Conservation (phyloP, 495 filamentous ascomycete genomes). For the Xylaria acuta region DNA sequence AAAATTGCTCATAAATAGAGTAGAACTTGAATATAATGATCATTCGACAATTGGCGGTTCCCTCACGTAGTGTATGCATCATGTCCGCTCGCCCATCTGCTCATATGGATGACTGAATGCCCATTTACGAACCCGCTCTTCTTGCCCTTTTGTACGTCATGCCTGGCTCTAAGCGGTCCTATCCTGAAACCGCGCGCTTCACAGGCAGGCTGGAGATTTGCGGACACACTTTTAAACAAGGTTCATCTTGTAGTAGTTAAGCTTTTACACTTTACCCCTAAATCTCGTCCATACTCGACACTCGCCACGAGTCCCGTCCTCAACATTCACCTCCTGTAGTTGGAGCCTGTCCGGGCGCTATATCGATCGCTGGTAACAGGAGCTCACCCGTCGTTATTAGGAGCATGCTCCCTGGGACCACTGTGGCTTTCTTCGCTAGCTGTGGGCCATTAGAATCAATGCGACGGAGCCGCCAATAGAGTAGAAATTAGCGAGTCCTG, state of each 20-base stretch:
- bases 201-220: too few species aligned
- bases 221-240: not conserved
- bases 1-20: slow-evolving; percentile 7
- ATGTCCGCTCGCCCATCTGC: not conserved
- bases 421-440: not conserved
- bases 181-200: too few species aligned
- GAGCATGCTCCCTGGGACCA: not conserved
- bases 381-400: not conserved
- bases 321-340: not conserved
- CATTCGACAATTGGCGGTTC: not conserved
- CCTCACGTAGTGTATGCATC: not conserved
- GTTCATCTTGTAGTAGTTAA: not conserved
- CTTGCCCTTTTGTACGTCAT: not conserved
- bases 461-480: not conserved
- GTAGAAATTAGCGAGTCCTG: not conserved
- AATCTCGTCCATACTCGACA: not conserved
- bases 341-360: too few species aligned
- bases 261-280: not conserved
- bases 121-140: not conserved
- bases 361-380: too few species aligned
- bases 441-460: not conserved
- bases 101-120: not conserved
- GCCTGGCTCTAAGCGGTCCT: too few species aligned
- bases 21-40: slow-evolving; percentile 19
- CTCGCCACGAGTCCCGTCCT: not conserved